Evolutionary conservation across 1,284 basidiomycete species (phyloP), one percentile per base, ranked within the genome.

Genomic region (Meripilus lineatus): DNA sequence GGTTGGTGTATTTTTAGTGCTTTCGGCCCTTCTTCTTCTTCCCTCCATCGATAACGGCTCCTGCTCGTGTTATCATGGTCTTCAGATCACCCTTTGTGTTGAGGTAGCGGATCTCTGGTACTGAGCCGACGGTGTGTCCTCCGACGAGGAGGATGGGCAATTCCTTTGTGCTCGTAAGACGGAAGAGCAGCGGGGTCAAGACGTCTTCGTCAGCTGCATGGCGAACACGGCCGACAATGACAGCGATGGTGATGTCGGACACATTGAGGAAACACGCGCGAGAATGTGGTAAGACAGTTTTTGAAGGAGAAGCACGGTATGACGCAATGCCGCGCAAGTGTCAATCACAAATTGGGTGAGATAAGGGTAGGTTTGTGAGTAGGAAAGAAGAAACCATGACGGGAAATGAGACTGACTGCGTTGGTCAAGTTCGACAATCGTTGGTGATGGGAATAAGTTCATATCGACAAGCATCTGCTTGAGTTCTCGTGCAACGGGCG

Each of bases 341-440:
- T n/a, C n/a, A n/a, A n/a, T n/a, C n/a, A n/a, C n/a, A n/a, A n/a
- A n/a, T n/a, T n/a, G n/a, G 10, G 10, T 15, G 15, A 35, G 15
- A 20, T 20, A 38, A n/a, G 15, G 14, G 36, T 38, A 11, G 10
- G n/a, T 38, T 8, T 21, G 36, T 15, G n/a, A 10, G 28, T 15
- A 10, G n/a, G n/a, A 30, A 22, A 42, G 33, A 24, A 40, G 23
- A 14, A 13, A 38, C 28, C 11, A 38, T 37, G 20, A 21, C 30
- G 23, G 13, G 18, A 15, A 28, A 39, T 22, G 21, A 5, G 2
- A 61, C 80, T 56, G 42, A 84, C 78, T 48, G 65, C 84, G 59
- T 61, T 79, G 66, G 61, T 92, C 88, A 24, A 89, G 74, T 42
- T 91, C 85, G 47, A 93, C 74, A 43, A 89, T 69, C 10, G 82